Percentiles rank a stretch among this genome's conserved stretches.
These are phyloP conservation scores for Trypanosoma vivax DNA, from an alignment of 208 protist genomes.

Conservation along the genomic window DNA sequence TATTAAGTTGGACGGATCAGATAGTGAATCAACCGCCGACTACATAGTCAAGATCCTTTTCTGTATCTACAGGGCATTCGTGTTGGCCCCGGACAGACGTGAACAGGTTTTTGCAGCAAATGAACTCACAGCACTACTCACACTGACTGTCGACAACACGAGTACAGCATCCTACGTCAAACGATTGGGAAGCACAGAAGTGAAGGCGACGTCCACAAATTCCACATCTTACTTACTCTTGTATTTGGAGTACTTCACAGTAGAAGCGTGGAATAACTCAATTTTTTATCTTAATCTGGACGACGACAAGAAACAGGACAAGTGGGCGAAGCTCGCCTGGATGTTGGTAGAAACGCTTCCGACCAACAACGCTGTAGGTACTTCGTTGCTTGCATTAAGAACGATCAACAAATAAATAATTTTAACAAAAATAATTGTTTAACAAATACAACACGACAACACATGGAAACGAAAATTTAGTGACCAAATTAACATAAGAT, in stretches of 20 bases:
- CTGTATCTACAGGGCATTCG: conserved; percentile 22
- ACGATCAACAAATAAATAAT: conserved; percentile 7
- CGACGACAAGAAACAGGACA: conserved; percentile 8
- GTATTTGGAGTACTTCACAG: conserved; percentile 57
- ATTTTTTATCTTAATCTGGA: conserved; percentile 29
- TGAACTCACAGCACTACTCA: conserved; percentile 9
- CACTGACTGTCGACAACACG: not conserved
- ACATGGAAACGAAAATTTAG: too few relatives aligned
- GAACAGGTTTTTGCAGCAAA: conserved; percentile 11
- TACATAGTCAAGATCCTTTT: conserved; percentile 12
- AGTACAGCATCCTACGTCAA: conserved; percentile 13
- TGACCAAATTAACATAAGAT: too few relatives aligned
- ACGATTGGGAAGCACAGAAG: not conserved
- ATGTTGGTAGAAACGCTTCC: conserved; percentile 14
- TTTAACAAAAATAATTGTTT: conserved; percentile 5
- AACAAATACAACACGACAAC: too few relatives aligned
- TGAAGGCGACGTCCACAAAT: not conserved
- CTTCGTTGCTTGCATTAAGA: conserved; percentile 12
- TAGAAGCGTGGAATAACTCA: conserved; percentile 74
- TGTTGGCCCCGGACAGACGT: conserved; percentile 8
- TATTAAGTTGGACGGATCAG: not conserved
- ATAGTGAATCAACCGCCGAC: not conserved
- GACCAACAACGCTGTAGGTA: conserved; percentile 7
- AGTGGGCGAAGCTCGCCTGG: conserved; percentile 19
- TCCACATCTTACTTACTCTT: conserved; percentile 12